Conservation (phyloP, 768 basidiomycete species). For the Lepiota venenata region DNA sequence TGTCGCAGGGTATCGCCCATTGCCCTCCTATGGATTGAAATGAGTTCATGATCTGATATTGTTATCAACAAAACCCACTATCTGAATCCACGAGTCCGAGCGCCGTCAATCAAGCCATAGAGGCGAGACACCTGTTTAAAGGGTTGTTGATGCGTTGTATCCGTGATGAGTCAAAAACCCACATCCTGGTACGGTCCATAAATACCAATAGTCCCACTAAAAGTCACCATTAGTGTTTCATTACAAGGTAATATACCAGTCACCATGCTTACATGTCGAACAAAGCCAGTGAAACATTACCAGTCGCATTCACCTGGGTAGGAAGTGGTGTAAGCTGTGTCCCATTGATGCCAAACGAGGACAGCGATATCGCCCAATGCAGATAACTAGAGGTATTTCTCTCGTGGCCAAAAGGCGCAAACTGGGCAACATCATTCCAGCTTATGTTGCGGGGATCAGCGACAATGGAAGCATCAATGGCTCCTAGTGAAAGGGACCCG, state of each 20-base stretch:
- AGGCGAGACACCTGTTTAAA: conserved; percentile 58
- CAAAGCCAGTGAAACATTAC: conserved; percentile 59
- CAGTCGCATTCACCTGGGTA: conserved; percentile 57
- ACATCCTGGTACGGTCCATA: conserved; percentile 82
- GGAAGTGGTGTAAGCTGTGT: conserved; percentile 50
- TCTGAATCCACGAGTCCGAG: conserved; percentile 67
- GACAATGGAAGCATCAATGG: conserved; percentile 69
- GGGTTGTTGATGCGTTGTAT: conserved; percentile 5
- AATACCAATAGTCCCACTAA: conserved; percentile 66
- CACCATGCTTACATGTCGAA: conserved; percentile 61
- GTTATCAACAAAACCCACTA: conserved; percentile 22
- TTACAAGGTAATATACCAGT: not conserved
- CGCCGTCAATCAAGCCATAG: conserved; percentile 54
- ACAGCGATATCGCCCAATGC: conserved; percentile 68
- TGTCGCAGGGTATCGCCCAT: conserved; percentile 76
- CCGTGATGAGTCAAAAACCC: conserved; percentile 16
- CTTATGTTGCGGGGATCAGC: conserved; percentile 53
- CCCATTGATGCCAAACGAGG: conserved; percentile 55
- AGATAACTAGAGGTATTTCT: conserved; percentile 67
- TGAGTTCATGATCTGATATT: not conserved
- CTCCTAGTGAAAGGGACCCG: conserved; percentile 70
- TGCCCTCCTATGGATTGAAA: conserved; percentile 43
- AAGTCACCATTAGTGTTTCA: not conserved
- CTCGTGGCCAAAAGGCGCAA: conserved; percentile 58
- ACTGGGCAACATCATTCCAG: conserved; percentile 76